A percentile compares a stretch with the other conserved stretches of the same genome.
Conservation (phyloP, 1,284 basidiomycete species). For the Golubevia pallescens region DNA sequence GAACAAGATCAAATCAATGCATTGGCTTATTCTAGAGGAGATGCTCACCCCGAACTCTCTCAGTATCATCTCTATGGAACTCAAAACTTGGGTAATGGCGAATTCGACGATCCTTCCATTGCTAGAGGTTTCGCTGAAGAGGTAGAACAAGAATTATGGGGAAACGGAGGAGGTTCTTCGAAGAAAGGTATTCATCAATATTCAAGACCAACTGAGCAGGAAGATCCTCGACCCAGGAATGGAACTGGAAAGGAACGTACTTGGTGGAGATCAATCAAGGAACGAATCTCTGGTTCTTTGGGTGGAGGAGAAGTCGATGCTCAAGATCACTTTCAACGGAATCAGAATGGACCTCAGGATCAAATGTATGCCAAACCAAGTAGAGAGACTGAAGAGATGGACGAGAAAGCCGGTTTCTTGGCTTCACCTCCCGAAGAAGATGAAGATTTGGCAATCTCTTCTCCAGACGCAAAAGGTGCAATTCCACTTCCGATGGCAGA, state of each 20-base stretch:
- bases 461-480: neutral
- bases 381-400: neutral
- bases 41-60: slow-evolving; percentile 5
- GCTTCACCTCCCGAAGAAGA: neutral
- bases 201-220: neutral
- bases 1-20: neutral
- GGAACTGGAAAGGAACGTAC: slow-evolving; percentile 4
- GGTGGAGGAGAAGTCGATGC: slow-evolving; percentile 4
- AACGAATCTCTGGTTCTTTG: slow-evolving; percentile 10
- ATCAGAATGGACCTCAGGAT: neutral
- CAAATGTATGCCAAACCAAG: neutral
- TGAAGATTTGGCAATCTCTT: neutral
- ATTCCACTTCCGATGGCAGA: neutral
- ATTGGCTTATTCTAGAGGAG: neutral
- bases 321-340: neutral
- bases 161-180: neutral
- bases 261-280: slow-evolving; percentile 11
- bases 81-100: neutral
- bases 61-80: neutral
- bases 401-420: neutral
- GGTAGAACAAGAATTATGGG: slow-evolving; percentile 8
- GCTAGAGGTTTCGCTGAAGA: slow-evolving; percentile 11
- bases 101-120: slow-evolving; percentile 1
- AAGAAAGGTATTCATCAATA: neutral
- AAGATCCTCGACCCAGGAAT: no score